phyloP scores from a whole-genome alignment of 129 eudicot genomes.

The Kitagawia praeruptora region DNA sequence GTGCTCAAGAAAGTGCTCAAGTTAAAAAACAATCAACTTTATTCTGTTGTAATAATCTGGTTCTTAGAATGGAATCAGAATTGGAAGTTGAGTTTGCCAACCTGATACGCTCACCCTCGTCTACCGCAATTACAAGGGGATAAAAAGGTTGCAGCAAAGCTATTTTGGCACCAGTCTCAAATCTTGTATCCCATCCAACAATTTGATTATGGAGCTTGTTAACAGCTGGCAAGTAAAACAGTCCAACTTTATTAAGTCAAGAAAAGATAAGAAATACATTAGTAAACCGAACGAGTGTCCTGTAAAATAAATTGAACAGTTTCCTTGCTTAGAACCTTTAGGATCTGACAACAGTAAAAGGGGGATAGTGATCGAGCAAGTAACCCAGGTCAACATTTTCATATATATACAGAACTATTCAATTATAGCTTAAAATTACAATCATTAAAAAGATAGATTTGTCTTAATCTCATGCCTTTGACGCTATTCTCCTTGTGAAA shows the following conservation, averaged over 20 bases:
- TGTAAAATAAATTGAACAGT: constrained; percentile 14
- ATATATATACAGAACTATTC: background rate
- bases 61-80: background rate
- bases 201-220: constrained; percentile 73
- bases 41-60: background rate
- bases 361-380: background rate
- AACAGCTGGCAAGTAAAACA: constrained; percentile 46
- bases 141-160: constrained; percentile 79
- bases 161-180: constrained; percentile 79
- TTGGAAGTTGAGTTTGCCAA: constrained; percentile 22
- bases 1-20: background rate
- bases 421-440: background rate
- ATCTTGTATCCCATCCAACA: constrained; percentile 96
- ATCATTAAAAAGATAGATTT: background rate
- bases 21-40: background rate
- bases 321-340: background rate
- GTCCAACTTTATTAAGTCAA: background rate
- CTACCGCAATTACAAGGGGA: constrained; percentile 91
- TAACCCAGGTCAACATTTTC: background rate
- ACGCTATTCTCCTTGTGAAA: background rate
- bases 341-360: background rate
- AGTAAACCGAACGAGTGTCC: constrained; percentile 34
- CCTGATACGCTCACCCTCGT: constrained; percentile 90
- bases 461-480: background rate
- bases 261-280: background rate